Evolutionary conservation across 2,329 filamentous ascomycete genomes (phyloP).

Genomic region (Akanthomyces muscarius): DNA sequence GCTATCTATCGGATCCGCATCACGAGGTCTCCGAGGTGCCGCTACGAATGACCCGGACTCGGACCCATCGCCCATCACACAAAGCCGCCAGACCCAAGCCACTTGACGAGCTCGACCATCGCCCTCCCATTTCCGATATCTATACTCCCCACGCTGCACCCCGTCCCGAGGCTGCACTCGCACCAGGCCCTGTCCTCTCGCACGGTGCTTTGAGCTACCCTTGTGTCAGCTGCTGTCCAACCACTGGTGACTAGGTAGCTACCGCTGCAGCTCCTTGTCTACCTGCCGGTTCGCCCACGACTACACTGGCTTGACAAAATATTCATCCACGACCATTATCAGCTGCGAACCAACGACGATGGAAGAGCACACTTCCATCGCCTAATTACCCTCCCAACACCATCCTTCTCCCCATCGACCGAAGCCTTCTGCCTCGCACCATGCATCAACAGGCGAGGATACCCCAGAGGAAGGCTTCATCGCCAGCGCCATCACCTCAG

Average conservation of each 20-base stretch:
- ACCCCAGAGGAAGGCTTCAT: constrained; percentile 62
- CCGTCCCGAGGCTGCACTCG: not conserved
- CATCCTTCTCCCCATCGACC: not conserved
- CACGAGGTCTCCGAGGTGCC: constrained; percentile 16
- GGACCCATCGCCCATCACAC: constrained; percentile 14
- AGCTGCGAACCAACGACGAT: constrained; percentile 11
- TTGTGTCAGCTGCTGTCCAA: constrained; percentile 15
- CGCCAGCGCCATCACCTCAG: constrained; percentile 67
- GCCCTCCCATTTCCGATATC: constrained; percentile 1
- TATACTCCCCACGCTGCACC: not conserved
- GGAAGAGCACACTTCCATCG: constrained; percentile 8
- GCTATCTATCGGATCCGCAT: constrained; percentile 12
- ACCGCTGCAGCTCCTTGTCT: not conserved
- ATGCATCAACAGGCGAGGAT: constrained; percentile 92
- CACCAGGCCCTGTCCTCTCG: constrained; percentile 1
- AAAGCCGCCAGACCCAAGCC: not conserved
- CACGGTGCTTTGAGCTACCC: constrained; percentile 6
- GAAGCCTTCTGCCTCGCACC: not conserved
- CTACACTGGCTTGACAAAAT: constrained; percentile 2
- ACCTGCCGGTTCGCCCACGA: not conserved
- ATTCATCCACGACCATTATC: not conserved
- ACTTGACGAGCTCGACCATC: constrained; percentile 15
- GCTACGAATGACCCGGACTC: constrained; percentile 18
- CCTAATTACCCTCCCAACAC: not conserved
- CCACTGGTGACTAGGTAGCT: constrained; percentile 10